Evolutionary conservation across 1,284 basidiomycete genomes (phyloP).

Genomic region (Vanrija sp.): DNA sequence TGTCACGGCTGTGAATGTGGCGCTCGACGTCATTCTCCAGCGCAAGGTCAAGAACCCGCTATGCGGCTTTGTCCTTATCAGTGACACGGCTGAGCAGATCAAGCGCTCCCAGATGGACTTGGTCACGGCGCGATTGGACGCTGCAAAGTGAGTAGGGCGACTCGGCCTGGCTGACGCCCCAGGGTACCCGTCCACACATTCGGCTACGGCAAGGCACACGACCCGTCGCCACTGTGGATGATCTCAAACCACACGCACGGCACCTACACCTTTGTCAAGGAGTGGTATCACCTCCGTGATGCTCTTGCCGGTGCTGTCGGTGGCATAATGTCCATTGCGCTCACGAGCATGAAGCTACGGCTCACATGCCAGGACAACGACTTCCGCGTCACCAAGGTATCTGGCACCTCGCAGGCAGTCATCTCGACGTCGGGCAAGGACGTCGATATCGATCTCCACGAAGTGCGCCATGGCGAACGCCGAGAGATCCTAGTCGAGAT

Average conservation of each 20-base stretch:
- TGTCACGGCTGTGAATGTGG: conserved; percentile 91
- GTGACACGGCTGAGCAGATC: conserved; percentile 83
- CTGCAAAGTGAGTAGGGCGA: conserved; percentile 61
- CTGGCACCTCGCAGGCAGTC: conserved; percentile 75
- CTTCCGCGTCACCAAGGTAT: conserved; percentile 86
- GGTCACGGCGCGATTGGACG: conserved; percentile 90
- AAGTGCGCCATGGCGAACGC: conserved; percentile 82
- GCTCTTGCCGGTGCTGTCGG: conserved; percentile 87
- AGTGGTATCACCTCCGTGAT: conserved; percentile 88
- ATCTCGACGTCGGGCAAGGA: conserved; percentile 82
- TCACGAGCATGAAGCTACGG: conserved; percentile 85
- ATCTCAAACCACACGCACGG: conserved; percentile 96
- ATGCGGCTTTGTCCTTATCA: conserved; percentile 85
- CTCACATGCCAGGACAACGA: conserved; percentile 59
- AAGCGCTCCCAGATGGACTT: conserved; percentile 98
- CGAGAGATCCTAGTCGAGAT: conserved; percentile 93
- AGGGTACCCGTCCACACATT: conserved; percentile 89
- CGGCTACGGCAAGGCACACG: conserved; percentile 92
- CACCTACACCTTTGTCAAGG: conserved; percentile 95
- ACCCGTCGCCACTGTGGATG: conserved; percentile 96
- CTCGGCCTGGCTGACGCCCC: background rate
- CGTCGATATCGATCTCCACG: conserved; percentile 91
- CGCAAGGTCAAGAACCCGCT: conserved; percentile 85
- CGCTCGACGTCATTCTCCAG: conserved; percentile 86
- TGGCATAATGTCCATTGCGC: conserved; percentile 86